Evolutionary conservation across 106 monocot genomes (phyloP).

Genomic region (Dendrobium chrysotoxum): DNA sequence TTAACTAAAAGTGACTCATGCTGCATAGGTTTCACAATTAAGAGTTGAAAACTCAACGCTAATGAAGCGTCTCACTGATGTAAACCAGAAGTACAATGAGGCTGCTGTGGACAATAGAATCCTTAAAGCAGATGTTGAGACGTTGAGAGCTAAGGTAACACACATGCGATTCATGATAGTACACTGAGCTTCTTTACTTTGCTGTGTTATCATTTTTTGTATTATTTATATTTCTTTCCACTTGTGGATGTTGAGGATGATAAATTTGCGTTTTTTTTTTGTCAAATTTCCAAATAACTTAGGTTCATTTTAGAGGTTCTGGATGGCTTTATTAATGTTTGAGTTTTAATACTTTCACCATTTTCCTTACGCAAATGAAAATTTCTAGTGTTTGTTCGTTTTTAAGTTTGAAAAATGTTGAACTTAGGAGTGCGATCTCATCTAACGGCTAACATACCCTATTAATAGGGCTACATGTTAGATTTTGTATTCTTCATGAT

Average conservation of each 20-base stretch:
- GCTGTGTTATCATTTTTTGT: not conserved
- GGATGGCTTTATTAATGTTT: not conserved
- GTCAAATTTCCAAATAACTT: not conserved
- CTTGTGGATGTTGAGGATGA: not conserved
- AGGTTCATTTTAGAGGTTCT: not conserved
- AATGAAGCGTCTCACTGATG: slow-evolving; percentile 61
- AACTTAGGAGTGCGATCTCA: too few species aligned
- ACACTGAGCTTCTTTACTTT: not conserved
- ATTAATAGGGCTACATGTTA: too few species aligned
- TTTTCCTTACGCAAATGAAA: too few species aligned
- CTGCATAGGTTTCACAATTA: slow-evolving; percentile 64
- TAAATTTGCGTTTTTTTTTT: not conserved
- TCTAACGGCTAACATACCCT: too few species aligned
- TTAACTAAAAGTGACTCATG: not conserved
- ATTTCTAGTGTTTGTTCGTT: too few species aligned
- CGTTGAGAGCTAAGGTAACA: slow-evolving; percentile 68
- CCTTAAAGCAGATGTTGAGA: slow-evolving; percentile 76
- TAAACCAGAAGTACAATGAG: slow-evolving; percentile 77
- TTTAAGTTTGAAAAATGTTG: not conserved
- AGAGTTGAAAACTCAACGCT: slow-evolving; percentile 79
- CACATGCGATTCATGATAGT: not conserved
- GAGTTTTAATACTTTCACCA: not conserved
- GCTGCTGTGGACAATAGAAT: slow-evolving; percentile 72
- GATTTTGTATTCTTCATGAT: too few species aligned
- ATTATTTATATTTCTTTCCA: not conserved